Base-by-base conservation (phyloP, 2,329 filamentous ascomycete genomes). In the Sporothrix dimorphospora region DNA sequence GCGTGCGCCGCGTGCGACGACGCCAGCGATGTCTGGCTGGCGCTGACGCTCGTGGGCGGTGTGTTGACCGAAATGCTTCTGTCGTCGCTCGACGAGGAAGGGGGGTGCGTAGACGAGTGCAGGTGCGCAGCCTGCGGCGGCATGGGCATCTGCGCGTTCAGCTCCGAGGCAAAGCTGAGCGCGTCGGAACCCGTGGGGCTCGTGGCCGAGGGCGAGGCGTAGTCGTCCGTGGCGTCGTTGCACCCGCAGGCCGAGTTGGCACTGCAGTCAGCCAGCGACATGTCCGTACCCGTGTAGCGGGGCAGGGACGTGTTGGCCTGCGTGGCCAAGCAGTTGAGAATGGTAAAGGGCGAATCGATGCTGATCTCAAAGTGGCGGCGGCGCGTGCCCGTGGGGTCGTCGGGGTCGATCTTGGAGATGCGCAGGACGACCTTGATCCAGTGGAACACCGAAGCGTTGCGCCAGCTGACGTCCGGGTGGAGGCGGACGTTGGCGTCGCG, bases 351-450 rank as follows among this genome's bases (percentile, higher is more conserved):
- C 1, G 94, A 97, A 81, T 98, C 94, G 77, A 98, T 98, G 76
- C 94, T 97, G 77, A 97, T 97, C 81, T 98, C 94, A 76, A 97
- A 98, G 79, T 97, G 94, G 45, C 94, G 89, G 75, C 94, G 89
- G 78, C 94, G 94, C 74, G 84, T 86, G 47, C 86, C 87, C 0
- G 85, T 85, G 0, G 94, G 90, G 77, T 97, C 92, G 12, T 91
- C 89, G 51, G 90, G 88, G 77, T 97, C 94, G 16, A 92, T 84
- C 77, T 93, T 94, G 40, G 94, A 97, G 63, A 98, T 90, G 69
- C 94, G 91, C 89, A 98, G 93, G 74, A 97, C 94, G 83, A 94
- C 93, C 88, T 97, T 97, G 81, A 98, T 97, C 94, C 94, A 97
- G 80, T 98, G 94, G 79, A 93, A 94, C 70, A 98, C 94, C 77